Base-by-base conservation (phyloP, 148 eudicot genomes). In the Fagopyrum tataricum region DNA sequence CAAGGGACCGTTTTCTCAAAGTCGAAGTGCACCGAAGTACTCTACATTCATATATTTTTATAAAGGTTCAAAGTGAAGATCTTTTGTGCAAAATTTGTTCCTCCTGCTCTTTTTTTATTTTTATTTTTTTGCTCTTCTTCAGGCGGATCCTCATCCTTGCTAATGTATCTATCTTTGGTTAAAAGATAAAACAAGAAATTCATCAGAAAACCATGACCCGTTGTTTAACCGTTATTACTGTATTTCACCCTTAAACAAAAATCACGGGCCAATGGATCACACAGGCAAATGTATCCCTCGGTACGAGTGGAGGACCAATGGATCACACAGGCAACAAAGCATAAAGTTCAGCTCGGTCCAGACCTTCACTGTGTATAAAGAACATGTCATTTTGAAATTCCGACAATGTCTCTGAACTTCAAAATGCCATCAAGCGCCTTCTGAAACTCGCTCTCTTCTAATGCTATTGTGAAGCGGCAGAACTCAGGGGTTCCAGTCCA, bases 401-500 rank as follows among this genome's bases (percentile, higher is more conserved):
- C 49, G 40, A 86, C 42, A 9, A 84, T 18, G 51, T 80, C 78
- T 47, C 84, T 85, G 78, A 95, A 88, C 51, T 85, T 88, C 39
- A 74, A 41, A 17, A 91, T 89, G 82, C 89, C 81, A 73, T 76
- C 84, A 74, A 94, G 81, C 44, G 93, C 97, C 40, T 81, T 85
- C 76, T 90, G 83, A 48, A 94, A 94, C 75, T 91, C 96, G 56
- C 75, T 61, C 15, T 91, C 96, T 75, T 89, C 91, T 75, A 88
- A 79, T 56, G 97, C 96, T 37, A 91, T 81, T 9, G 98, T 89
- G 82, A 94, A 91, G 46, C 98, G 88, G 66, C 97, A 89, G 69
- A 88, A 94, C 39, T 89, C 96, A 20, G 98, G 91, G 72, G 91
- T 87, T 64, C 97, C 98, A 6, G 97, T 91, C 98, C 98, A 94